phyloP scores from a whole-genome alignment of 2,329 filamentous ascomycete genomes.

The Leptoxyphium fumago region DNA sequence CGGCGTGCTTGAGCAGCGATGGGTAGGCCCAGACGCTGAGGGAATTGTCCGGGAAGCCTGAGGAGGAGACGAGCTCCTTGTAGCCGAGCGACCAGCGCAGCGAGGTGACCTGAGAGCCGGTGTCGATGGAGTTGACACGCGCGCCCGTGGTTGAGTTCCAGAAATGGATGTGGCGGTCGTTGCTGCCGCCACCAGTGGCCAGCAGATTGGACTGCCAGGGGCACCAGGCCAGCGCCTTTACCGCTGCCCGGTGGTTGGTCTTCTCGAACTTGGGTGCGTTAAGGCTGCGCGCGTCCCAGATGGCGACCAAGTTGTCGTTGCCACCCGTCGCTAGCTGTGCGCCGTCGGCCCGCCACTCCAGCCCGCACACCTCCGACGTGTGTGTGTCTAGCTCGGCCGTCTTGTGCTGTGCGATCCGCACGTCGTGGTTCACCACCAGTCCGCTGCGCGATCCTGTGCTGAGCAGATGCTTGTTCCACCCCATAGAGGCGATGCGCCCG shows the following conservation, averaged over 20 bases:
- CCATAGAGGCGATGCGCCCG: slow-evolving; percentile 92
- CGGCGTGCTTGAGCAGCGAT: slow-evolving; percentile 87
- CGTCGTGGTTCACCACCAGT: slow-evolving; percentile 96
- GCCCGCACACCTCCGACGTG: slow-evolving; percentile 92
- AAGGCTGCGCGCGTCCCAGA: slow-evolving; percentile 94
- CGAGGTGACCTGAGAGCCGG: slow-evolving; percentile 91
- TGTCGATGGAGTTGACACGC: slow-evolving; percentile 97
- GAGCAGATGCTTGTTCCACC: slow-evolving; percentile 96
- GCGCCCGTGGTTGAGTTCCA: slow-evolving; percentile 98
- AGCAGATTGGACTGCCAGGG: slow-evolving; percentile 97
- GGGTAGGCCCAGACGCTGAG: slow-evolving; percentile 99
- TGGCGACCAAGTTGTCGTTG: slow-evolving; percentile 97
- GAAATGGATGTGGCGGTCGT: slow-evolving; percentile 98
- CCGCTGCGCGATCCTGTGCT: slow-evolving; percentile 91
- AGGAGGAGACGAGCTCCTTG: slow-evolving; percentile 94
- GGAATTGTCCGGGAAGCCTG: slow-evolving; percentile 97
- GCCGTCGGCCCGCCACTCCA: slow-evolving; percentile 94
- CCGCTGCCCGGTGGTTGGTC: slow-evolving; percentile 97
- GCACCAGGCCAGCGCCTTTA: slow-evolving; percentile 98
- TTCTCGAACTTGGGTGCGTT: slow-evolving; percentile 96
- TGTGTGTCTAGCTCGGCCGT: slow-evolving; percentile 92
- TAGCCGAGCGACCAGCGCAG: slow-evolving; percentile 94
- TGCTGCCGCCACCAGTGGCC: slow-evolving; percentile 87
- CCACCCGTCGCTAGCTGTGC: slow-evolving; percentile 93
- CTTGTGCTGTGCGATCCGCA: slow-evolving; percentile 95